A percentile compares a stretch with the other conserved stretches of the same genome.
These are phyloP conservation scores for Komagataea norvegica DNA, from an alignment of 1,139 yeast genomes.

Conservation along the genomic window DNA sequence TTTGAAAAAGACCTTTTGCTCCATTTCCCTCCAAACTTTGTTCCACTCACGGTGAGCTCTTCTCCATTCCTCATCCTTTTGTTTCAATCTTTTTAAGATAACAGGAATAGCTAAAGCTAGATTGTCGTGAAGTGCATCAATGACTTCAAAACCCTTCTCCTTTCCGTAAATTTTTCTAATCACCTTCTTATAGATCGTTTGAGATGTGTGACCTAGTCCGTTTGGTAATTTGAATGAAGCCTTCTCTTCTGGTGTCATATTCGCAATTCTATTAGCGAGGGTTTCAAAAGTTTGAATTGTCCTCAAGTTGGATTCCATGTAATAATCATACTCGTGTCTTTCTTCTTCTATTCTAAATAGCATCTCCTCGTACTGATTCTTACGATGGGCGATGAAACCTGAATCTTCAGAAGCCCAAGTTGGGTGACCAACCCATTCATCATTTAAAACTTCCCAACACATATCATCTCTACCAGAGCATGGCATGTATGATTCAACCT, in stretches of 20 bases:
- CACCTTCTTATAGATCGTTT: slow-evolving; percentile 88
- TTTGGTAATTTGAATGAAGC: slow-evolving; percentile 82
- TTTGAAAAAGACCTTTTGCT: slow-evolving; percentile 89
- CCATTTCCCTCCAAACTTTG: slow-evolving; percentile 98
- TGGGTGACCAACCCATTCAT: slow-evolving; percentile 99
- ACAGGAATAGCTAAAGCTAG: slow-evolving; percentile 96
- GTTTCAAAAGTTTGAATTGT: slow-evolving; percentile 95
- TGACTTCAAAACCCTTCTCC: slow-evolving; percentile 92
- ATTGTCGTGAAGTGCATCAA: slow-evolving; percentile 90
- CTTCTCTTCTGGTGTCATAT: slow-evolving; percentile 89
- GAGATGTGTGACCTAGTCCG: slow-evolving; percentile 87
- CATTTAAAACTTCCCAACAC: slow-evolving; percentile 98
- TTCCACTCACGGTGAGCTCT: slow-evolving; percentile 99
- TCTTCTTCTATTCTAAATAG: slow-evolving; percentile 95
- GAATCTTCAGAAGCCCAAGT: slow-evolving; percentile 99
- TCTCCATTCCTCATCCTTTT: slow-evolving; percentile 98
- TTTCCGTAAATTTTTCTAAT: slow-evolving; percentile 89
- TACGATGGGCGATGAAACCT: slow-evolving; percentile 95
- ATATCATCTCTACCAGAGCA: slow-evolving; percentile 97
- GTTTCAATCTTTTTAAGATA: slow-evolving; percentile 85
- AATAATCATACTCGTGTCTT: slow-evolving; percentile 92
- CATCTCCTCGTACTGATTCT: slow-evolving; percentile 95
- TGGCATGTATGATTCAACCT: slow-evolving; percentile 94
- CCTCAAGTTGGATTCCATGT: slow-evolving; percentile 90
- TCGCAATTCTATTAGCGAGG: slow-evolving; percentile 88